Evolutionary conservation across 2,329 filamentous ascomycete genomes (phyloP), one percentile per base, ranked within the genome.

Genomic region (Iodosphaeria phyllophila): DNA sequence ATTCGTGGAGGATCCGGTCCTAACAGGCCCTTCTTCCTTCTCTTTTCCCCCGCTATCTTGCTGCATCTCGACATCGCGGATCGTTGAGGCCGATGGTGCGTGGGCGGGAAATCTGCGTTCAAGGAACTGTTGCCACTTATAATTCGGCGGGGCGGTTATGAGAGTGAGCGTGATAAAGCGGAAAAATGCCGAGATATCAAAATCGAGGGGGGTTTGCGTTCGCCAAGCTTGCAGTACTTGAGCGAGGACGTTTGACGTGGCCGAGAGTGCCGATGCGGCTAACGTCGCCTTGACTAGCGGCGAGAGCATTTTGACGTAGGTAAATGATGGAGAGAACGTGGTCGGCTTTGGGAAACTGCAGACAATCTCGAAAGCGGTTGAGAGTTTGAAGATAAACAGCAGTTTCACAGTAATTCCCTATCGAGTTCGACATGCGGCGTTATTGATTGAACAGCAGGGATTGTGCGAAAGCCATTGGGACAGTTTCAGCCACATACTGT

Each of bases 121-220:
- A 16, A 69, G 52, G 16, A 53, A 53, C 27, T 59, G 53, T 35
- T 70, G 62, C 64, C 65, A 71, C 28, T 61, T 44, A 35, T 62
- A 68, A 32, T 65, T 67, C 25, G 64, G 56, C 5, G 65, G 65
- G 2, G 62, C 54, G 4, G 58, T 58, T 20, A 69, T 43, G 28
- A 69, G 41, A 3, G 61, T 52, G 26, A 63, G 53, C 18, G 56
- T 46, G 19, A 64, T 52, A 42, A 70, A 71, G 33, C 62, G 63
- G 12, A 62, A 38, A 20, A 70, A 49, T 15, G 58, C 52, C 16
- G 49, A 31, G 1, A 51, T 25, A 29, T 69, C 60, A 24, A 70
- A 46, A 18, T 43, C 34, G 23, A 63, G 51, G 6, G 54, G 47
- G 11, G 32, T 41, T 36, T 43, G 34, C 23, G 51, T 42, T 30